phyloP scores from a whole-genome alignment of 495 filamentous ascomycete species.

The Xylaria sp. region DNA sequence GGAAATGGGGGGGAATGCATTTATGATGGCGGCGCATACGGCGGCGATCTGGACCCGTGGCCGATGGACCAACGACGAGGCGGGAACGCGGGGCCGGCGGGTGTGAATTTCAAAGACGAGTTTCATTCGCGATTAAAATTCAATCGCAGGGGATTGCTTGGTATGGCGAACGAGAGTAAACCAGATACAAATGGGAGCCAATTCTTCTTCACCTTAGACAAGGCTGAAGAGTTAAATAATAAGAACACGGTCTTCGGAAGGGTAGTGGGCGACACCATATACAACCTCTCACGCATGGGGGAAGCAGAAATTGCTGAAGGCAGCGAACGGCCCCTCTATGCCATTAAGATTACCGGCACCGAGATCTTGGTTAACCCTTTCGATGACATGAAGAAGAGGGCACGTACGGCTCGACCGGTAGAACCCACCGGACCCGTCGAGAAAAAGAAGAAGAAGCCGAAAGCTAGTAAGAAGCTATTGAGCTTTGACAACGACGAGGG shows the following conservation, averaged over 20 bases:
- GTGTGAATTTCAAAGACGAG: conserved; percentile 81
- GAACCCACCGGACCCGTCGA: conserved; percentile 47
- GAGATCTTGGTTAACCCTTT: conserved; percentile 92
- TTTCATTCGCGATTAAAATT: conserved; percentile 91
- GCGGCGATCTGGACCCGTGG: conserved; percentile 64
- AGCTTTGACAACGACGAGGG: conserved; percentile 92
- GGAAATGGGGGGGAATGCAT: conserved; percentile 91
- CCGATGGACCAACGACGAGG: conserved; percentile 68
- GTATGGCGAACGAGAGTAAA: conserved; percentile 83
- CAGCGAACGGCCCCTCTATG: conserved; percentile 86
- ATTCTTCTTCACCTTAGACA: conserved; percentile 92
- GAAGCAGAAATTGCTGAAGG: conserved; percentile 83
- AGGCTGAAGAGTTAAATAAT: conserved; percentile 81
- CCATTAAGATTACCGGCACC: conserved; percentile 75
- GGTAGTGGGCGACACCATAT: conserved; percentile 92
- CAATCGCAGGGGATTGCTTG: conserved; percentile 87
- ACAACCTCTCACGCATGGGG: conserved; percentile 90
- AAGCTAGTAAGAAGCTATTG: conserved; percentile 77
- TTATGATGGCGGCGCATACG: conserved; percentile 83
- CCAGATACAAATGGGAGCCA: conserved; percentile 90
- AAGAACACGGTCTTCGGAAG: conserved; percentile 95
- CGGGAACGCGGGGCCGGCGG: conserved; percentile 58
- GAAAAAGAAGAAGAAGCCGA: conserved; percentile 80
- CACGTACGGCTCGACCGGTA: conserved; percentile 53
- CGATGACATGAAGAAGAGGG: conserved; percentile 81